Base-by-base conservation (phyloP, 805 yeast genomes). In the Candida loeiensis region DNA sequence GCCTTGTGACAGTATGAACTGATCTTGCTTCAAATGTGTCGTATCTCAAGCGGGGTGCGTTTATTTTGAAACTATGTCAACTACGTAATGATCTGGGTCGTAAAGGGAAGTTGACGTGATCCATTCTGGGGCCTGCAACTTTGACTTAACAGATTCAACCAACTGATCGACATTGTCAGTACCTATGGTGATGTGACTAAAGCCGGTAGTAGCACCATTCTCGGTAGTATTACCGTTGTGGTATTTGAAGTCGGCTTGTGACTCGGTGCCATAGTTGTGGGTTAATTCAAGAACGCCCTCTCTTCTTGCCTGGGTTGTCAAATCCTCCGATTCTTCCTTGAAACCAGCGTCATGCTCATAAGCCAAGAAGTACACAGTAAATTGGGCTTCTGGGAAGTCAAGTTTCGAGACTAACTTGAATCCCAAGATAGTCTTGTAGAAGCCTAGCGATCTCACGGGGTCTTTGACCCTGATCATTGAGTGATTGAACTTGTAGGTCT, bases 181-280 rank as follows among this genome's bases (percentile, higher is more conserved):
- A 40, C 80, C 77, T 6, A 93, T 66, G 50, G 95, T 85, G 45
- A 86, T 75, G 65, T 91, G 96, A 30, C 93, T 95, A 56, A 76
- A 93, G 11, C 98, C 98, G 55, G 78, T 82, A 17, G 83, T 82
- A 32, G 78, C 71, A 13, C 79, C 79, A 38, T 63, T 56, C 21
- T 62, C 71, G 18, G 71, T 65, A 31, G 63, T 53, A 61, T 89
- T 88, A 44, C 96, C 96, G 47, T 77, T 80, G 63, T 89, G 95
- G 63, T 91, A 93, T 37, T 72, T 65, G 66, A 88, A 86, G 4
- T 74, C 71, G 13, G 74, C 72, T 46, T 91, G 96, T 15, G 66
- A 55, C 59, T 93, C 99, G 16, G 97, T 87, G 16, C 98, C 99
- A 82, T 88, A 91, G 68, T 93, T 93, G 67, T 88, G 91, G 34